Percentiles rank a stretch among this genome's conserved stretches.
phyloP scores from a whole-genome alignment of 768 basidiomycete genomes.

The Trametes cinnabarina region DNA sequence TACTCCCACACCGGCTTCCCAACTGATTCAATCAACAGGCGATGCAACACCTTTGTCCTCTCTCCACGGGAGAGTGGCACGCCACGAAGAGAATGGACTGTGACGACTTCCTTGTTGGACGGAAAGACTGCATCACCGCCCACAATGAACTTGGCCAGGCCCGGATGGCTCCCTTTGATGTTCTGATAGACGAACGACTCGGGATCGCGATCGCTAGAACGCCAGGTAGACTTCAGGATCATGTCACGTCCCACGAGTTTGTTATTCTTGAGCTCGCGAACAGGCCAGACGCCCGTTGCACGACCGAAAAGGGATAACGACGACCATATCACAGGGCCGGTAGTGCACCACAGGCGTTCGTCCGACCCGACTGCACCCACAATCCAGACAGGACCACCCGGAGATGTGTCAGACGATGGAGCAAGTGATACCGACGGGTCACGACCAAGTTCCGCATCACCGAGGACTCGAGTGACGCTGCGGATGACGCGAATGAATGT shows the following conservation, averaged over 20 bases:
- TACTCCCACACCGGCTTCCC: slow-evolving; percentile 16
- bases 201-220: neutral
- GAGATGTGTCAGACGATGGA: neutral
- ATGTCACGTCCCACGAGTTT: neutral
- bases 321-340: slow-evolving; percentile 5
- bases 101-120: neutral
- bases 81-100: neutral
- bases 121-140: neutral
- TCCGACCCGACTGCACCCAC: neutral
- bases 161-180: neutral
- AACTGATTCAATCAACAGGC: slow-evolving; percentile 2
- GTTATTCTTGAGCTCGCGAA: neutral
- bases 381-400: neutral
- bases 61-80: neutral
- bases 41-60: slow-evolving; percentile 1
- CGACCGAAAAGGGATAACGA: slow-evolving; percentile 20
- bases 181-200: neutral
- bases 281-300: slow-evolving; percentile 17
- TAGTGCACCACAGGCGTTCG: neutral
- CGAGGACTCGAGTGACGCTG: slow-evolving; percentile 5
- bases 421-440: slow-evolving; percentile 4
- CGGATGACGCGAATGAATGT: slow-evolving; percentile 30
- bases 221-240: slow-evolving; percentile 3
- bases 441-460: slow-evolving; percentile 3
- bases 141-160: neutral